phyloP scores from a whole-genome alignment of 2,329 filamentous ascomycete species.

The Phyllosticta citrichinensis region DNA sequence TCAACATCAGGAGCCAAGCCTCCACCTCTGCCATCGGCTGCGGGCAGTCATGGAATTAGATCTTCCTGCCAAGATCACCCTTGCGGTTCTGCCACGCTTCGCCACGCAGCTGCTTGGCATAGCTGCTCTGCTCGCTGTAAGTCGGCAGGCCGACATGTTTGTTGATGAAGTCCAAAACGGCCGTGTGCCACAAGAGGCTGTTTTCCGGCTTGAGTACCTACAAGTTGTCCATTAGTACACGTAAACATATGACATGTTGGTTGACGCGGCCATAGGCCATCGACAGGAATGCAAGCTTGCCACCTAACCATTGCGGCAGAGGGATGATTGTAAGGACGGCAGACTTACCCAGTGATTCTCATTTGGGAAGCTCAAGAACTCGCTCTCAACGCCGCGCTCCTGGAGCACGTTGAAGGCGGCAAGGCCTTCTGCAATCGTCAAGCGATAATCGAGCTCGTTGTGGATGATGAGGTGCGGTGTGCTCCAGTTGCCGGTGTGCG shows the following conservation, averaged over 20 bases:
- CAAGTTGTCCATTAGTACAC: no score
- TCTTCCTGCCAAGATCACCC: slow-evolving; percentile 6
- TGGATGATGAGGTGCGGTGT: slow-evolving; percentile 89
- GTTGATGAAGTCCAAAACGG: slow-evolving; percentile 71
- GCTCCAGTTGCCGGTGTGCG: slow-evolving; percentile 56
- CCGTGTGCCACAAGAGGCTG: slow-evolving; percentile 77
- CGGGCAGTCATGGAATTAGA: background rate
- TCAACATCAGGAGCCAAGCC: background rate
- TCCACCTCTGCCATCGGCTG: background rate
- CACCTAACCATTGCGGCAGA: no score
- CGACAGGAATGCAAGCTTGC: slow-evolving; percentile 26
- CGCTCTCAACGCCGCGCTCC: slow-evolving; percentile 61
- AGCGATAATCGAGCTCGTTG: slow-evolving; percentile 78
- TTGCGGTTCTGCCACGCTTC: slow-evolving; percentile 3
- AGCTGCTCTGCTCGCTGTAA: slow-evolving; percentile 21
- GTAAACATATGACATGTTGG: no score
- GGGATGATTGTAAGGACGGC: no score
- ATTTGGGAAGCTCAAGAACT: slow-evolving; percentile 71
- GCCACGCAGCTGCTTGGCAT: slow-evolving; percentile 7
- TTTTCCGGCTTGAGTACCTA: slow-evolving; percentile 70
- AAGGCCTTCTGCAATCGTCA: slow-evolving; percentile 76
- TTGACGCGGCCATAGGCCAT: no score
- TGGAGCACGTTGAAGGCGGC: slow-evolving; percentile 82
- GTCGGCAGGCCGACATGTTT: slow-evolving; percentile 44
- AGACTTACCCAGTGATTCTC: slow-evolving; percentile 59